Evolutionary conservation across 768 basidiomycete genomes (phyloP).

Genomic region (Boletus tomentosulus): DNA sequence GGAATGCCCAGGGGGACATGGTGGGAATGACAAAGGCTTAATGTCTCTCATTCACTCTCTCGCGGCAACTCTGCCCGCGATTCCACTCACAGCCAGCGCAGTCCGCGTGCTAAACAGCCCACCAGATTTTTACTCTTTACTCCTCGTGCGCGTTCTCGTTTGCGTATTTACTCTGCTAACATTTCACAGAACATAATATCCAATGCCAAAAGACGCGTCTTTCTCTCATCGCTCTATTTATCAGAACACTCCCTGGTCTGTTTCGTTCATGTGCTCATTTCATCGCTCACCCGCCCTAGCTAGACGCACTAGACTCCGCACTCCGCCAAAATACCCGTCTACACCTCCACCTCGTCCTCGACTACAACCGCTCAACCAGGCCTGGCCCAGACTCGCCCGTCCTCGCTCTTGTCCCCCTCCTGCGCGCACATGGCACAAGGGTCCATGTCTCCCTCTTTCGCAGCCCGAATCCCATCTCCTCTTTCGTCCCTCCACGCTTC

Average conservation of each 20-base stretch:
- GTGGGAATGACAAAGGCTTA: neutral
- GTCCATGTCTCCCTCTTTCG: constrained; percentile 81
- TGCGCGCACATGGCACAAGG: constrained; percentile 65
- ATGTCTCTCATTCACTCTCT: constrained; percentile 8
- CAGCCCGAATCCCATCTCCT: constrained; percentile 78
- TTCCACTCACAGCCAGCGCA: constrained; percentile 33
- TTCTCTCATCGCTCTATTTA: constrained; percentile 88
- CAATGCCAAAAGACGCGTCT: constrained; percentile 74
- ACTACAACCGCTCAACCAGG: constrained; percentile 76
- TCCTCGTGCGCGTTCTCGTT: constrained; percentile 41
- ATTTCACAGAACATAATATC: constrained; percentile 62
- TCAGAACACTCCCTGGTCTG: constrained; percentile 76
- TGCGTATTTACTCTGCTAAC: neutral
- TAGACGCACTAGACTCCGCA: constrained; percentile 52
- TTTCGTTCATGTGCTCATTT: constrained; percentile 1
- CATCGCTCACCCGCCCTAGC: neutral
- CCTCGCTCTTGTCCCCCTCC: constrained; percentile 65
- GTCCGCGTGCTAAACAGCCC: constrained; percentile 57
- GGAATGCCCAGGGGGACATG: constrained; percentile 64
- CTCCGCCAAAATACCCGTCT: constrained; percentile 58
- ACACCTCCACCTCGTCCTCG: constrained; percentile 68
- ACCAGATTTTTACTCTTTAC: constrained; percentile 46
- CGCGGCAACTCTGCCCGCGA: too few species aligned
- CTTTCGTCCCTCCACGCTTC: constrained; percentile 83
- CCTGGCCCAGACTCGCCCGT: constrained; percentile 67